Conservation (phyloP, 768 basidiomycete genomes). For the Lactifluus subvellereus region DNA sequence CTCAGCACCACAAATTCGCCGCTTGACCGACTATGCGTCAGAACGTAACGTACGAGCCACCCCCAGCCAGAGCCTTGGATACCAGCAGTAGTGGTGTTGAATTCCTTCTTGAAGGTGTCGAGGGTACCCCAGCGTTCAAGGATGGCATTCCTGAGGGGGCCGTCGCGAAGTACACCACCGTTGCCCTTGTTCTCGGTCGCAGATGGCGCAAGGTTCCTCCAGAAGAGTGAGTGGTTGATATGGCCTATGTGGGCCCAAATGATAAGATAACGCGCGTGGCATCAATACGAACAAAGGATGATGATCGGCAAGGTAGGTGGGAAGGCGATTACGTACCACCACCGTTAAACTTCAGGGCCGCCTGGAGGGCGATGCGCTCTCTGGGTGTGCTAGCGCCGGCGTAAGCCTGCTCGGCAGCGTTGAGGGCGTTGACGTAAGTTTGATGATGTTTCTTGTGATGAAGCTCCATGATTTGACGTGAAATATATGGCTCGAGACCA, state of each 20-base stretch:
- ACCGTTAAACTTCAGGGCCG: constrained; percentile 93
- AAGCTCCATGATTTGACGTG: constrained; percentile 84
- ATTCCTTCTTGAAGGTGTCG: constrained; percentile 68
- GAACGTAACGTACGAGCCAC: constrained; percentile 68
- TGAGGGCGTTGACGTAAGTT: constrained; percentile 89
- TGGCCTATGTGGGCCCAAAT: constrained; percentile 48
- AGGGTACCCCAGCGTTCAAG: constrained; percentile 57
- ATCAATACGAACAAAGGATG: not conserved
- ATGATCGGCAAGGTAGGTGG: not conserved
- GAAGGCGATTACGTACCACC: constrained; percentile 54
- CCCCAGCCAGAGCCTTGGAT: constrained; percentile 97
- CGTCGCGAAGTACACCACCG: constrained; percentile 53
- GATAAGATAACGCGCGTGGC: constrained; percentile 11
- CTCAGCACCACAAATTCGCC: not conserved
- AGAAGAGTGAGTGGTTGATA: constrained; percentile 95
- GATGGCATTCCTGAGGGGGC: constrained; percentile 65
- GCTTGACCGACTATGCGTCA: not conserved
- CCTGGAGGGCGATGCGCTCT: constrained; percentile 81
- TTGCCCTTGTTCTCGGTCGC: constrained; percentile 45
- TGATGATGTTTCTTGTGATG: constrained; percentile 97
- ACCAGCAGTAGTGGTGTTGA: constrained; percentile 77
- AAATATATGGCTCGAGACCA: constrained; percentile 94
- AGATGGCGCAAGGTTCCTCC: constrained; percentile 84
- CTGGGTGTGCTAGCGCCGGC: constrained; percentile 61
- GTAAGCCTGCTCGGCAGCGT: constrained; percentile 79